Evolutionary conservation across 805 yeast genomes (phyloP), one percentile per base, ranked within the genome.

Genomic region (Wickerhamomyces bovis): DNA sequence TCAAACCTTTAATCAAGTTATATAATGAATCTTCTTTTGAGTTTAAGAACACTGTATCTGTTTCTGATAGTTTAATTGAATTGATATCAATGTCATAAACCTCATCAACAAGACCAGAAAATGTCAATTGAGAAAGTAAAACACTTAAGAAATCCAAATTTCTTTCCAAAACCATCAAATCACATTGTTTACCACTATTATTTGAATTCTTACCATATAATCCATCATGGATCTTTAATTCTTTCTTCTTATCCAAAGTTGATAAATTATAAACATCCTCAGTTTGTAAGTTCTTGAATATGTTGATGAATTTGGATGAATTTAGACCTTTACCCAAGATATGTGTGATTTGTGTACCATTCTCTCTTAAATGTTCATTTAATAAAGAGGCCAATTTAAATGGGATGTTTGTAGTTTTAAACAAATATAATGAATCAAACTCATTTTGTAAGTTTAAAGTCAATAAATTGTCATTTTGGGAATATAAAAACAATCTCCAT

Each of bases 31-130:
- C 60, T 23, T 58, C 53, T 23, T 45, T 45, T 25, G 51, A 38
- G 26, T 53, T 45, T 8, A 53, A 39, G 1, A 53, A 50, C 15
- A 54, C 46, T 12, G 47, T 52, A 12, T 56, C 61, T 6, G 61
- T 57, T 9, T 49, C 58, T 30, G 55, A 52, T 19, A 66, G 39
- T 20, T 55, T 58, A 2, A 62, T 53, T 4, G 60, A 67, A 49
- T 73, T 75, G 12, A 72, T 60, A 13, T 73, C 69, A 6, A 83
- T 66, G 5, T 76, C 79, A 53, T 80, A 72, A 12, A 80, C 61
- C 55, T 90, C 97, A 61, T 86, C 90, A 19, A 89, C 69, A 15
- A 94, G 69, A 0, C 98, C 99, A 16, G 77, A 71, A 61, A 90
- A 92, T 2, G 89, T 85, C 55, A 90, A 66, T 56, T 90, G 97